Conservation (phyloP, 371 early-diverging fungal species). For the Coemansia sp. region DNA sequence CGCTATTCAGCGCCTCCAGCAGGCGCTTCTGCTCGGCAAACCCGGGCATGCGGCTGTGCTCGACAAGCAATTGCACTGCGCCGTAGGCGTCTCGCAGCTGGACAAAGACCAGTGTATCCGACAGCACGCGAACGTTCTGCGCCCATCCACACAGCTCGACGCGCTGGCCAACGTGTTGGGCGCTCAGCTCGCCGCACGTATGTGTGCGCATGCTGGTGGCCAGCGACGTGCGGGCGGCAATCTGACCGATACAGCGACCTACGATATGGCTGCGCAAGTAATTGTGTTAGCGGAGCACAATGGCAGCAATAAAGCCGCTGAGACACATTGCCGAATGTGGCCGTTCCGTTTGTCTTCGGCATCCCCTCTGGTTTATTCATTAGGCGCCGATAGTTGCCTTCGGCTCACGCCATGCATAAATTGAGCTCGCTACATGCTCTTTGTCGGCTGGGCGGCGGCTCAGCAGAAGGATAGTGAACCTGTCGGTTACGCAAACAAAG, state of each 20-base stretch:
- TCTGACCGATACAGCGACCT: background rate
- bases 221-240: slow-evolving; percentile 12
- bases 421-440: slow-evolving; percentile 8
- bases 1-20: slow-evolving; percentile 24
- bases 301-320: slow-evolving; percentile 9
- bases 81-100: slow-evolving; percentile 47
- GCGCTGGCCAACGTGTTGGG: slow-evolving; percentile 56
- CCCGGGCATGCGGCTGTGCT: slow-evolving; percentile 20
- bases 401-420: slow-evolving; percentile 10
- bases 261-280: background rate
- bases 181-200: slow-evolving; percentile 64
- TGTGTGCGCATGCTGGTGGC: slow-evolving; percentile 60
- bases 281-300: background rate
- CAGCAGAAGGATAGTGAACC: background rate
- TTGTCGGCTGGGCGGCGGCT: background rate
- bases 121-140: slow-evolving; percentile 55
- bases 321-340: background rate
- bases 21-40: slow-evolving; percentile 27
- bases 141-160: slow-evolving; percentile 79
- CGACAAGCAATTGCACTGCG: slow-evolving; percentile 40
- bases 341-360: background rate
- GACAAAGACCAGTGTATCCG: slow-evolving; percentile 46
- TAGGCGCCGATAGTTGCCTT: background rate
- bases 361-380: background rate
- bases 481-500: slow-evolving; percentile 3